Evolutionary conservation across 352 stramenopile genomes (phyloP), one percentile per base, ranked within the genome.

Genomic region (Halophytophthora batemanensis): DNA sequence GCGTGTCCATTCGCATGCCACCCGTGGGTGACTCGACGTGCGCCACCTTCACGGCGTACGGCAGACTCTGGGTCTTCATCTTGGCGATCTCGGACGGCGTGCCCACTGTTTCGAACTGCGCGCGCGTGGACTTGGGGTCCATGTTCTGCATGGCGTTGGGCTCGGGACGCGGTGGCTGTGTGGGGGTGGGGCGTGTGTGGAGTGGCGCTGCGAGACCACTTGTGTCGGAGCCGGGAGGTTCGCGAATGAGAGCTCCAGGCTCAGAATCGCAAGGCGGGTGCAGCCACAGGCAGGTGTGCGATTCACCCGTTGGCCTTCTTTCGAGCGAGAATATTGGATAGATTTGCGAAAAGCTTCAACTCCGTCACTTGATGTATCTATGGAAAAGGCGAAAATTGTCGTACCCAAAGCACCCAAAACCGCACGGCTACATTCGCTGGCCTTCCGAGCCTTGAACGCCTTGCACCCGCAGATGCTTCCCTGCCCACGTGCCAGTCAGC

Each of bases 1-100:
- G 61, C n/a, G 61, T 70, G 31, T 70, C 56, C n/a, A 70, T 43
- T 18, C 66, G 48, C 45, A 64, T 14, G 0, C 42, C 61, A 15
- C 53, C 49, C 6, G 52, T 42, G 17, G 61, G 61, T 7, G 61
- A 70, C 28, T 56, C 50, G 46, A 70, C 18, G 38, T 70, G 50
- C 45, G 62, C 58, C 31, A 61, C 56, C 10, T 25, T 37, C n/a
- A 38, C 33, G 33, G 33, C 33, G 15, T 14, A 4, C 15, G 34
- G 45, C 28, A 54, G 42, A 14, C 66, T 17, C 37, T 42, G 41
- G 8, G 38, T 39, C 5, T 39, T 40, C 15, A 50, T 7, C 10
- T 63, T 52, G 2, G 46, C 47, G 19, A 50, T 7, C 10, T 63
- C 57, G 1, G 46, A 43, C n/a, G 61, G 61, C 3, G 56, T 70